Conservation (phyloP, 1,284 basidiomycete species). For the Cryptococcus neoformans region DNA sequence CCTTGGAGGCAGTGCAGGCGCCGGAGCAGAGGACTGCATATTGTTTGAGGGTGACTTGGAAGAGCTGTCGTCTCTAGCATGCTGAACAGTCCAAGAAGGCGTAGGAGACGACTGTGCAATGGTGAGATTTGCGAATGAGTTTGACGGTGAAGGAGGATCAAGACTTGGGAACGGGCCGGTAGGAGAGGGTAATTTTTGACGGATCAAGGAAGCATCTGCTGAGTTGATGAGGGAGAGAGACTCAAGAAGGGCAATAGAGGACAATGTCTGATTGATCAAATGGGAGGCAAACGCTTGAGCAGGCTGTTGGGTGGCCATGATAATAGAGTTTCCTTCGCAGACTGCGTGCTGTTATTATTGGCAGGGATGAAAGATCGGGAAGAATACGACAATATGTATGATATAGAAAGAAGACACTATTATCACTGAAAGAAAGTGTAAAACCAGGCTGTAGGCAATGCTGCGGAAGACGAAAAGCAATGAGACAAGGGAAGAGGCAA, state of each 20-base stretch:
- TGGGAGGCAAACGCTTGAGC: constrained; percentile 38
- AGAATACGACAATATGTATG: not conserved
- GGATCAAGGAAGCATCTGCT: constrained; percentile 33
- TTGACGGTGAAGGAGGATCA: constrained; percentile 5
- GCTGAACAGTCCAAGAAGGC: constrained; percentile 12
- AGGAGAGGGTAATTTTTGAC: constrained; percentile 35
- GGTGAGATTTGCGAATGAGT: constrained; percentile 10
- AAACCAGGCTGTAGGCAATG: too few relatives aligned
- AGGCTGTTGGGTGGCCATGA: constrained; percentile 9
- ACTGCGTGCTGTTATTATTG: not conserved
- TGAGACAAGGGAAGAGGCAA: too few relatives aligned
- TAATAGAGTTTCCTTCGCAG: not conserved
- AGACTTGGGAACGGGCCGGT: constrained; percentile 34
- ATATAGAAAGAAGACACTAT: too few relatives aligned
- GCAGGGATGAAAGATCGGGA: not conserved
- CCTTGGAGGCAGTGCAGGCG: constrained; percentile 20
- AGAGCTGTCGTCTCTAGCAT: constrained; percentile 8
- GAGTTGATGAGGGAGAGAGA: constrained; percentile 30
- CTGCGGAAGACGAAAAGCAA: not conserved
- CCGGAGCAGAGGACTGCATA: not conserved
- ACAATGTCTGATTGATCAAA: constrained; percentile 41
- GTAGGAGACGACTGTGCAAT: constrained; percentile 5
- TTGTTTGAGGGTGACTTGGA: not conserved
- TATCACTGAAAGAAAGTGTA: too few relatives aligned
- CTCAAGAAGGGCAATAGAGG: constrained; percentile 37